phyloP scores from a whole-genome alignment of 2,329 filamentous ascomycete species.

The Xylariomycetidae sp. region DNA sequence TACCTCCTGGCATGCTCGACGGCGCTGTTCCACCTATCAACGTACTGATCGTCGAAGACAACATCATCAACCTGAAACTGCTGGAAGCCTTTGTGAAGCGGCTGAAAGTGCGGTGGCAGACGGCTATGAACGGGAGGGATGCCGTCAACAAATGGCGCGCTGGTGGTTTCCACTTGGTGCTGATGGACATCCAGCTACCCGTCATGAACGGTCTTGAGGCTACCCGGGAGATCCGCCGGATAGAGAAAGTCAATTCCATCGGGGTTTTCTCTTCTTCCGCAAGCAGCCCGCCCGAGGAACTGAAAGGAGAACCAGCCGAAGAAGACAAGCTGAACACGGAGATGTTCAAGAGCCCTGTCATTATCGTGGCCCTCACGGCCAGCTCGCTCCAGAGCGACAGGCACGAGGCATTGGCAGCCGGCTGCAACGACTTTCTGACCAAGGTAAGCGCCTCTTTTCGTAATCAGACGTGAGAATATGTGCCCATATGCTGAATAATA shows the following conservation, averaged over 20 bases:
- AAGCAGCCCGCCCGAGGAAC: conserved; percentile 43
- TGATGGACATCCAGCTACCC: conserved; percentile 98
- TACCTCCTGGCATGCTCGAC: conserved; percentile 64
- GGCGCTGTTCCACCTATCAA: conserved; percentile 90
- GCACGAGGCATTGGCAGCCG: conserved; percentile 88
- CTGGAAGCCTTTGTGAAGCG: conserved; percentile 94
- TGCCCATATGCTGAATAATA: too few species aligned
- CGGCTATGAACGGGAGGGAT: conserved; percentile 91
- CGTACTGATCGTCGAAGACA: conserved; percentile 96
- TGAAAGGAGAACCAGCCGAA: conserved; percentile 49
- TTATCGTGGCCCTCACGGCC: conserved; percentile 93
- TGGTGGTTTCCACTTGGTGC: conserved; percentile 89
- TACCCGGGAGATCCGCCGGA: conserved; percentile 84
- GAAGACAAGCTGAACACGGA: conserved; percentile 63
- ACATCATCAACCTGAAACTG: conserved; percentile 92
- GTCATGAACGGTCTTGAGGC: conserved; percentile 95
- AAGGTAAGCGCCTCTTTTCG: conserved; percentile 58
- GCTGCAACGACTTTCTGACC: conserved; percentile 96
- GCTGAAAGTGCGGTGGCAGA: conserved; percentile 92
- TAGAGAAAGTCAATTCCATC: conserved; percentile 87
- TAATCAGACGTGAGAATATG: too few species aligned
- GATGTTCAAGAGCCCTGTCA: conserved; percentile 92
- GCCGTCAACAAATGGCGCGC: conserved; percentile 89
- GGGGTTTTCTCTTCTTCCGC: conserved; percentile 77
- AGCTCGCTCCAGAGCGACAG: conserved; percentile 92